phyloP scores from a whole-genome alignment of 2,329 filamentous ascomycete species.

The Diaporthe sp. region DNA sequence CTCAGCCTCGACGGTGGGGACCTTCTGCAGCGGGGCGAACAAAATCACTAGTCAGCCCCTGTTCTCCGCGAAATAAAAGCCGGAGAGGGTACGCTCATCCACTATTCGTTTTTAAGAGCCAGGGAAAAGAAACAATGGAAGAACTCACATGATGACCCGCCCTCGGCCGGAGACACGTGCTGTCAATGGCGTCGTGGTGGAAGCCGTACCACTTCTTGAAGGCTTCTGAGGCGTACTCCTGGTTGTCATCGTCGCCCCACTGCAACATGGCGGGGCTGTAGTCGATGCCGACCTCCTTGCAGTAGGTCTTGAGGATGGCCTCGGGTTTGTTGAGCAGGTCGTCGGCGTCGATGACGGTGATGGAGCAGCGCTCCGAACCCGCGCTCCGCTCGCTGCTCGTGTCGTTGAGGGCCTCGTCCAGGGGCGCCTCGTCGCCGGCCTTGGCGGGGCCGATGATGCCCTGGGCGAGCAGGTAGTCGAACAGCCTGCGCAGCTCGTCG shows the following conservation, averaged over 20 bases:
- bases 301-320: slow-evolving; percentile 83
- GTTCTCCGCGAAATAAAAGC: not conserved
- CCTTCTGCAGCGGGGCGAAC: slow-evolving; percentile 62
- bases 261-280: slow-evolving; percentile 84
- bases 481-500: slow-evolving; percentile 85
- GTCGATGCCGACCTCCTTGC: slow-evolving; percentile 82
- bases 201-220: slow-evolving; percentile 99
- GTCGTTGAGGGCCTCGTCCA: slow-evolving; percentile 46
- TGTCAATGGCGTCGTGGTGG: slow-evolving; percentile 94
- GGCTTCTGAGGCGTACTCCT: slow-evolving; percentile 75
- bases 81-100: not conserved
- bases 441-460: slow-evolving; percentile 79
- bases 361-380: slow-evolving; percentile 49
- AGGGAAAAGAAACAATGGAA: not conserved
- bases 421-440: slow-evolving; percentile 56
- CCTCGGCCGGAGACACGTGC: slow-evolving; percentile 80
- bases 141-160: slow-evolving; percentile 71
- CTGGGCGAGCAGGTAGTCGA: slow-evolving; percentile 83
- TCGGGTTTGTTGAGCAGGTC: slow-evolving; percentile 90
- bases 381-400: slow-evolving; percentile 29
- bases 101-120: not conserved
- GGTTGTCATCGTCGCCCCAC: slow-evolving; percentile 84
- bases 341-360: slow-evolving; percentile 94
- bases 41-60: slow-evolving; percentile 5
- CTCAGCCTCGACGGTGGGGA: slow-evolving; percentile 74